Evolutionary conservation across 2,329 filamentous ascomycete species (phyloP).

Genomic region (Whalleya microplaca): DNA sequence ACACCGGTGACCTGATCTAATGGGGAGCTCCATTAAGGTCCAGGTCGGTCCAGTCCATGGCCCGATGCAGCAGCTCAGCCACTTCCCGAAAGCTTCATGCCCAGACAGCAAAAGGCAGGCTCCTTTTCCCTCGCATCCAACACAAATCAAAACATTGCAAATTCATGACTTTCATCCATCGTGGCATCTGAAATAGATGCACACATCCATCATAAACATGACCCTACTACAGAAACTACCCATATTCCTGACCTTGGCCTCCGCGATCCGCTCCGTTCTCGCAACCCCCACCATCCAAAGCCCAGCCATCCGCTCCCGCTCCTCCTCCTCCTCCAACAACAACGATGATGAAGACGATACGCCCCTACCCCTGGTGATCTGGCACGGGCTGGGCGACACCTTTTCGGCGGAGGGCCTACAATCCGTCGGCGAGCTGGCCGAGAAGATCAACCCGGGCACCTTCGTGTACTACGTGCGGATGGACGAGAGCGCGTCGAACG

Average conservation of each 20-base stretch:
- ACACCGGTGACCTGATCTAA: slow-evolving; percentile 12
- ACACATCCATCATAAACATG: slow-evolving; percentile 11
- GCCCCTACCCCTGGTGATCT: slow-evolving; percentile 89
- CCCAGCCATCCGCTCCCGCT: slow-evolving; percentile 24
- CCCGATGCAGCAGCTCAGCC: slow-evolving; percentile 8
- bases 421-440: slow-evolving; percentile 70
- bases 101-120: not conserved
- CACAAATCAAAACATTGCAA: slow-evolving; percentile 7
- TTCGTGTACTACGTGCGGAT: slow-evolving; percentile 81
- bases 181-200: slow-evolving; percentile 3
- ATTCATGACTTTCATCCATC: not conserved
- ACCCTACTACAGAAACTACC: slow-evolving; percentile 16
- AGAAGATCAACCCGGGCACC: slow-evolving; percentile 77
- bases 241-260: slow-evolving; percentile 11
- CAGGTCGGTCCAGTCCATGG: slow-evolving; percentile 2
- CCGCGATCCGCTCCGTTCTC: slow-evolving; percentile 15
- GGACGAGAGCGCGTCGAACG: slow-evolving; percentile 64
- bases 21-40: slow-evolving; percentile 12
- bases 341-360: slow-evolving; percentile 55
- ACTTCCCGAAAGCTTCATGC: not conserved
- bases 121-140: not conserved
- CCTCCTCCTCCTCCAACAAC: slow-evolving; percentile 8
- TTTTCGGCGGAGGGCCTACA: slow-evolving; percentile 77
- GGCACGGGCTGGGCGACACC: slow-evolving; percentile 82
- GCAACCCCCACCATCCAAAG: slow-evolving; percentile 19